phyloP scores from a whole-genome alignment of 805 yeast genomes.

The Priceomyces haplophilus region DNA sequence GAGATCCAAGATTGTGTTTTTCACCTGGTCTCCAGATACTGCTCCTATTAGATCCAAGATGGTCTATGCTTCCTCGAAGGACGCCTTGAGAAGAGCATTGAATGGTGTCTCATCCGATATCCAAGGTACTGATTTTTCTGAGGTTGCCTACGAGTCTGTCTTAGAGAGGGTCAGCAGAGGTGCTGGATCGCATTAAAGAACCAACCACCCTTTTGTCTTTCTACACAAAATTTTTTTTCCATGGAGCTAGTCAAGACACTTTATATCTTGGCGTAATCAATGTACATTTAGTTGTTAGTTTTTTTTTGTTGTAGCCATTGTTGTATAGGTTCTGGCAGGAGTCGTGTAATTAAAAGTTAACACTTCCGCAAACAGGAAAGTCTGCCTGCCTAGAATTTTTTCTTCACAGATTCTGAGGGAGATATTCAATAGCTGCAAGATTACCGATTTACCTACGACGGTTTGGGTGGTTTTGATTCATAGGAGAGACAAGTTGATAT shows the following conservation, averaged over 20 bases:
- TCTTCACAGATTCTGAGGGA: background rate
- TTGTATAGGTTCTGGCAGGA: background rate
- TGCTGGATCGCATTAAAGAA: slow-evolving; percentile 45
- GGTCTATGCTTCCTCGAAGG: slow-evolving; percentile 98
- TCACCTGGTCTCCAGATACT: slow-evolving; percentile 97
- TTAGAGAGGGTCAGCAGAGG: slow-evolving; percentile 86
- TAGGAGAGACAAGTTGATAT: background rate
- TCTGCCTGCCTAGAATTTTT: slow-evolving; percentile 5
- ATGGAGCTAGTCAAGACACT: too few species aligned
- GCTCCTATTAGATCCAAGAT: slow-evolving; percentile 94
- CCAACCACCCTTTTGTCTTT: background rate
- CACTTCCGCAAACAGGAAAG: slow-evolving; percentile 13
- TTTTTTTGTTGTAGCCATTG: background rate
- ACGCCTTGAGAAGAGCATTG: slow-evolving; percentile 94
- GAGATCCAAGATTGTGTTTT: slow-evolving; percentile 69
- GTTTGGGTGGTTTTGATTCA: background rate
- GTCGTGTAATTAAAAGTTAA: slow-evolving; percentile 8
- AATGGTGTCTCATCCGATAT: slow-evolving; percentile 92
- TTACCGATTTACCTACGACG: background rate
- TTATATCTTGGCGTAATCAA: slow-evolving; percentile 3
- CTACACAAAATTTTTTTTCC: slow-evolving; percentile 1
- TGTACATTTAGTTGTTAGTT: slow-evolving; percentile 5
- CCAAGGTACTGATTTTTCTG: slow-evolving; percentile 97
- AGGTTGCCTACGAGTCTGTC: slow-evolving; percentile 92
- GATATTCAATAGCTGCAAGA: slow-evolving; percentile 1